Evolutionary conservation across 2,329 filamentous ascomycete genomes (phyloP), one percentile per base, ranked within the genome.

Genomic region (Trichoderma sp.): DNA sequence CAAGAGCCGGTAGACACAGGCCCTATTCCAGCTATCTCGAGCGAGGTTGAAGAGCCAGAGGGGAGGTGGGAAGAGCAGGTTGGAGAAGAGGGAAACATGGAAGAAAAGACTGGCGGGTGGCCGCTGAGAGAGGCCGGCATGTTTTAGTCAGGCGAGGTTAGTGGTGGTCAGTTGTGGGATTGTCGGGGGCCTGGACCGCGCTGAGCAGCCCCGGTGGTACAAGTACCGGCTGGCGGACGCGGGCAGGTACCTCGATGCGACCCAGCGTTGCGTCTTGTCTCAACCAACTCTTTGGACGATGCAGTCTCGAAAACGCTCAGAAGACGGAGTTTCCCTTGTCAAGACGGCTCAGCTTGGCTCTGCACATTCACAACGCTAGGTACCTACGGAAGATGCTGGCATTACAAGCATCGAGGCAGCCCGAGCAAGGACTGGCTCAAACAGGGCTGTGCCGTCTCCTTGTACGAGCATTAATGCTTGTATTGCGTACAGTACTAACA

Each of bases 41-140:
- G 51, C 63, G 26, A 56, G 61, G 39, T 56, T 24, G 39, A 18
- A 30, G 28, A 64, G 64, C 34, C 64, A 68, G 66, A 56, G 32
- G 52, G 59, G 71, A 71, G 71, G 69, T 58, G 69, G 69, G 70
- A 69, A 69, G 72, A 72, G 70, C 71, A 69, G 70, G 69, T 28
- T 63, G 37, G 61, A 52, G 21, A 56, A 69, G 70, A 73, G 70
- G 59, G 63, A 61, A 61, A 24, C 59, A 68, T 18, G 18, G 7
- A 7, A 70, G 72, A 65, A 71, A 60, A 73, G 71, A 72, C 7
- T 32, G 8, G 30, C 11, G 70, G 71, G 71, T 70, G 58, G 68
- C 70, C 58, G 58, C 39, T 43, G 13, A 63, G 68, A 74, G 75
- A 73, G 73, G 72, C 74, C 75, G 74, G 73, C 73, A 73, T 73